Evolutionary conservation across 2,329 filamentous ascomycete species (phyloP).

Genomic region (Cylindrodendrum hubeiense): DNA sequence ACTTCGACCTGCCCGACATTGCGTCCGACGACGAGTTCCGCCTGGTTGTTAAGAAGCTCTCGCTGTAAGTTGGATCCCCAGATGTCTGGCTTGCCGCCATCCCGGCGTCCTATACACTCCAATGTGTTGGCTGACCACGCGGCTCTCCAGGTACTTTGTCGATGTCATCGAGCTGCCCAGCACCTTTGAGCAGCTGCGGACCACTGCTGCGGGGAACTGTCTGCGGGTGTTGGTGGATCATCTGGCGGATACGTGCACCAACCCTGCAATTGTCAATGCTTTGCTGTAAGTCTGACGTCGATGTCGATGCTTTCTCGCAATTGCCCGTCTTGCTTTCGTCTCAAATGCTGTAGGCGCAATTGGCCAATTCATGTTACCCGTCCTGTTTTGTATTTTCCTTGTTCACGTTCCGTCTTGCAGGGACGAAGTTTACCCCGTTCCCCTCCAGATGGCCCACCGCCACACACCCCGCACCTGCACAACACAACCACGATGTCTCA

Average conservation of each 20-base stretch:
- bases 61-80: slow-evolving; percentile 59
- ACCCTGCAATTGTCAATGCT: slow-evolving; percentile 78
- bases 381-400: neutral
- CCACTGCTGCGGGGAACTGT: slow-evolving; percentile 71
- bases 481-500: neutral
- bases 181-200: slow-evolving; percentile 80
- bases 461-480: neutral
- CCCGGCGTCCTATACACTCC: neutral
- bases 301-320: neutral
- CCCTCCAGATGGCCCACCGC: neutral
- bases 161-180: slow-evolving; percentile 73
- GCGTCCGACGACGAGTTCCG: slow-evolving; percentile 70
- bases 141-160: slow-evolving; percentile 66
- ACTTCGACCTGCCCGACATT: slow-evolving; percentile 67
- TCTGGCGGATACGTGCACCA: slow-evolving; percentile 72
- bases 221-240: slow-evolving; percentile 72
- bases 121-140: slow-evolving; percentile 4
- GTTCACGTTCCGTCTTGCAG: neutral
- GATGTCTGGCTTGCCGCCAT: too few species aligned
- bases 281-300: slow-evolving; percentile 69
- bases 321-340: neutral
- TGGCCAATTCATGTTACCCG: neutral
- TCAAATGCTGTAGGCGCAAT: slow-evolving; percentile 1
- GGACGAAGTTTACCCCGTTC: neutral
- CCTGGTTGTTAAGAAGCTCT: slow-evolving; percentile 75